A percentile compares a stretch with the other conserved stretches of the same genome.
These are phyloP conservation scores for Rutstroemia sp. DNA, from an alignment of 2,329 filamentous ascomycete species.

Conservation along the genomic window DNA sequence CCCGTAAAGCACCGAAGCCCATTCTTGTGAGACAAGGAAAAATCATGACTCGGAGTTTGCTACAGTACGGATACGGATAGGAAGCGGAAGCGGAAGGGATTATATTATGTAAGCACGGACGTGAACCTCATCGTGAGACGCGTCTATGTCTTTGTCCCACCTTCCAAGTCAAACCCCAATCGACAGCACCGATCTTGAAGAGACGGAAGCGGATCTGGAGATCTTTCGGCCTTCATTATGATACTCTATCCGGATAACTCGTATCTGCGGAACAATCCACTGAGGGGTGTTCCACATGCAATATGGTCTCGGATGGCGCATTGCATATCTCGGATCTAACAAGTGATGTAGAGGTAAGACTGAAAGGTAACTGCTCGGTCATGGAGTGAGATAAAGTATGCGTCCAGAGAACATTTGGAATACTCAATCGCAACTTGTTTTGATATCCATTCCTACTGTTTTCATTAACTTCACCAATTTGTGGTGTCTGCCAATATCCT, in stretches of 20 bases:
- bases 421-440: neutral
- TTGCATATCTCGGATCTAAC: neutral
- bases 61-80: neutral
- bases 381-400: neutral
- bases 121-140: neutral
- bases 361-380: neutral
- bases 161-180: neutral
- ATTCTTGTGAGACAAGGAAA: neutral
- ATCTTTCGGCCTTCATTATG: neutral
- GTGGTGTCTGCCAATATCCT: neutral
- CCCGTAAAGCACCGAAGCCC: too few relatives aligned
- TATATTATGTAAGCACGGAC: neutral
- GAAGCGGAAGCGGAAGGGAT: neutral
- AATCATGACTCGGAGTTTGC: neutral
- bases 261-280: neutral
- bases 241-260: neutral
- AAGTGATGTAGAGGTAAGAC: neutral
- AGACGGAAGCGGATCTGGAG: slow-evolving; percentile 7
- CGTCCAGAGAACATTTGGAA: neutral
- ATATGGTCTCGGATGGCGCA: neutral
- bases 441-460: neutral
- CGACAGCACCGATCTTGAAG: neutral
- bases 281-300: neutral
- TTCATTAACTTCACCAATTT: neutral
- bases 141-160: neutral